Base-by-base conservation (phyloP, 352 stramenopile genomes). In the Blastocystis sp. region DNA sequence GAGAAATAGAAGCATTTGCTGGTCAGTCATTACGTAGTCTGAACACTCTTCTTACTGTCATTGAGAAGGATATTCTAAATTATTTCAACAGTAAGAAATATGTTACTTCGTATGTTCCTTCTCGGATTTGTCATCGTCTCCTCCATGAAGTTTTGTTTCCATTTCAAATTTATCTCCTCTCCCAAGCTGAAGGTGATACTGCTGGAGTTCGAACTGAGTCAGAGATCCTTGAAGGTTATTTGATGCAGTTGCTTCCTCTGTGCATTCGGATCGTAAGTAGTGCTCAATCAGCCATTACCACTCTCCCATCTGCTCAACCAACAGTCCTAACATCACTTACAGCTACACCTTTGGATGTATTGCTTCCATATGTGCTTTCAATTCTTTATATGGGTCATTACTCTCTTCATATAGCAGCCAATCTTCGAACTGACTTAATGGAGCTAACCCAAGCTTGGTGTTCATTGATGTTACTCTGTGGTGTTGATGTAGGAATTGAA, bases 111-210 rank as follows among this genome's bases (percentile, higher is more conserved):
- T 83, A 66, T 66, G 0, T 42, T 27, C 71, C 71, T 5, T 65
- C 51, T 37, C 57, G 39, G 37, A n/a, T 35, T 2, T 43, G 24
- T 19, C 12, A 27, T 32, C 21, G 71, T 21, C 21, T 59, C 19
- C 24, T 74, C 6, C 52, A 87, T 27, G 14, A 21, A 4, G 52
- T 87, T 9, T 39, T 87, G 19, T 78, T 87, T 56, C 77, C 77
- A 9, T 87, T 87, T 42, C 77, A 87, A 27, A 29, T 87, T 2
- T 87, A 87, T 42, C 37, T 77, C 11, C 24, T 87, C 46, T 61
- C 59, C 16, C 77, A 87, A 29, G 77, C 65, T 1, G 46, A 74
- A 0, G 77, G 77, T 0, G 77, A 87, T 46, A 51, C 24, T 16
- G 27, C 59, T n/a, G 49, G 77, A 27, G 39, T 51, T n/a, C 77